phyloP scores from a whole-genome alignment of 352 stramenopile genomes.

The Pythium brassicae region DNA sequence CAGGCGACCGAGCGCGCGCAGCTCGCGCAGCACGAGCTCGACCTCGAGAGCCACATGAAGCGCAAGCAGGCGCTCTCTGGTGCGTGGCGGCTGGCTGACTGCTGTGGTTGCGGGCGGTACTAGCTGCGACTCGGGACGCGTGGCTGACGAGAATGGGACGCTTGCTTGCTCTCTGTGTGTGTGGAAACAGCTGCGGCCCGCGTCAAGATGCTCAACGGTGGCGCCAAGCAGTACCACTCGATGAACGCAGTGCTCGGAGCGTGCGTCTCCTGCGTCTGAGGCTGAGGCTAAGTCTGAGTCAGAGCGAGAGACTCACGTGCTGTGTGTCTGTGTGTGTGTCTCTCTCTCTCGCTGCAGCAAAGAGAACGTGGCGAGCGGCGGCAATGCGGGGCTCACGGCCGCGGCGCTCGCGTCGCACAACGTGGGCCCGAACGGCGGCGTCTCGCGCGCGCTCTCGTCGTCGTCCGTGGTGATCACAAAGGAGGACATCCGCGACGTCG shows the following conservation, averaged over 20 bases:
- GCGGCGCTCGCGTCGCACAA: constrained; percentile 27
- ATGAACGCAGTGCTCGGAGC: constrained; percentile 56
- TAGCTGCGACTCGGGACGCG: too few relatives aligned
- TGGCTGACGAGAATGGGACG: too few relatives aligned
- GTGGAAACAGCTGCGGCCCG: constrained; percentile 52
- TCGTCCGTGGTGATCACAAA: constrained; percentile 73
- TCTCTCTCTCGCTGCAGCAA: too few relatives aligned
- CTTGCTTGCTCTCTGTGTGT: neutral
- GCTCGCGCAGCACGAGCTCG: constrained; percentile 47
- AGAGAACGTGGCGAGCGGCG: constrained; percentile 28
- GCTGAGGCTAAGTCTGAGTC: too few relatives aligned
- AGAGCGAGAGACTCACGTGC: neutral
- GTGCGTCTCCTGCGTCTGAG: too few relatives aligned
- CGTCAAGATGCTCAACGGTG: constrained; percentile 64
- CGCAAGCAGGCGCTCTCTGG: constrained; percentile 66
- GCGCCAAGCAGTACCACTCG: constrained; percentile 67
- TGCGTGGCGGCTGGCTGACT: too few relatives aligned
- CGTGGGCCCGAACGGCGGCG: constrained; percentile 14
- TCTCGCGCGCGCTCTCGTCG: constrained; percentile 52
- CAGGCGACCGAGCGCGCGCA: constrained; percentile 49
- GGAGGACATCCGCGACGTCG: constrained; percentile 76
- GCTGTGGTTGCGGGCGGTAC: too few relatives aligned
- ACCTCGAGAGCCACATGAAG: constrained; percentile 65
- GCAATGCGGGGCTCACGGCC: constrained; percentile 21
- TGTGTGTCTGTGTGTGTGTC: too few relatives aligned